Percentiles rank a stretch among this genome's conserved stretches.
phyloP scores from a whole-genome alignment of 352 stramenopile species.

The Pythium dissimile region DNA sequence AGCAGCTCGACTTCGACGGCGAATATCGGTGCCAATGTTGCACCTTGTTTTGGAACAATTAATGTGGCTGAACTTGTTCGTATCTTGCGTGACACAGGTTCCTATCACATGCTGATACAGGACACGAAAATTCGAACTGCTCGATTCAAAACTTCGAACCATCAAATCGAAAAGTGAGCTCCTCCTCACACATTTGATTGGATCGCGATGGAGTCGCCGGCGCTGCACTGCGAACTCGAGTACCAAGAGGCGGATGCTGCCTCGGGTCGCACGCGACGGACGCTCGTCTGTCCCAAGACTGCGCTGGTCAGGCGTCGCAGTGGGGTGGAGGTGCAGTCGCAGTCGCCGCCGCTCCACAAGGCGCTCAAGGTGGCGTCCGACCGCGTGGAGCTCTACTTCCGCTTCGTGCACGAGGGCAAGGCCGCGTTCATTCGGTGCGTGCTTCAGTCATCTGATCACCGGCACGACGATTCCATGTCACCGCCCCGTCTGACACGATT shows the following conservation, averaged over 20 bases:
- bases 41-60: too few species aligned
- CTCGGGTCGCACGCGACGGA: conserved; percentile 43
- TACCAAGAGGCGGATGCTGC: conserved; percentile 52
- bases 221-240: conserved; percentile 45
- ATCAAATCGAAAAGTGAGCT: conserved; percentile 9
- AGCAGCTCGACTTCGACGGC: not conserved
- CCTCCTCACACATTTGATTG: conserved; percentile 10
- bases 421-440: conserved; percentile 61
- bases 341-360: conserved; percentile 48
- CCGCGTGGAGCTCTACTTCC: conserved; percentile 69
- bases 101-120: too few species aligned
- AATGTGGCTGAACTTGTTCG: not conserved
- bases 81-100: too few species aligned
- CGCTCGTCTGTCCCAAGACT: conserved; percentile 33
- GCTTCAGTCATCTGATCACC: not conserved
- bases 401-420: conserved; percentile 53
- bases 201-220: conserved; percentile 1
- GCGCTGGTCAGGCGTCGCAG: conserved; percentile 46
- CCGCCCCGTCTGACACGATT: too few species aligned
- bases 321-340: conserved; percentile 49
- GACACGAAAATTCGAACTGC: conserved; percentile 22
- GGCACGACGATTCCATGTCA: too few species aligned
- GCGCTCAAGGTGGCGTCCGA: conserved; percentile 44
- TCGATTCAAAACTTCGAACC: conserved; percentile 23
- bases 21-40: too few species aligned